Evolutionary conservation across 2,329 filamentous ascomycete genomes (phyloP).

Genomic region (Thelonectria blattea): DNA sequence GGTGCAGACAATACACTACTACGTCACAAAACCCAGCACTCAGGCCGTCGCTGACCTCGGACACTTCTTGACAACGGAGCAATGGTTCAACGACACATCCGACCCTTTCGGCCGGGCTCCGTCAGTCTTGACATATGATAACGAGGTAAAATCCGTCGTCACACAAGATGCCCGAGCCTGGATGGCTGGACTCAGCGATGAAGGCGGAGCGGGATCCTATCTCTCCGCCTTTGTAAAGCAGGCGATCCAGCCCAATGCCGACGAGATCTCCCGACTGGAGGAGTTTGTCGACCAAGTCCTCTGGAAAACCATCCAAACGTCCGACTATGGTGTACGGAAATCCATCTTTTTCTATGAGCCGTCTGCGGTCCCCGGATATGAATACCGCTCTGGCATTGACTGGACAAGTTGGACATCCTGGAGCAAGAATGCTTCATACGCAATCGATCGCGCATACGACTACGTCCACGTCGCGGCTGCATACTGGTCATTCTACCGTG

Average conservation of each 20-base stretch:
- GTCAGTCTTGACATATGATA: conserved; percentile 64
- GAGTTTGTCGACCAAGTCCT: conserved; percentile 58
- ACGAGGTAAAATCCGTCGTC: conserved; percentile 50
- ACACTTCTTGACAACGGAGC: conserved; percentile 58
- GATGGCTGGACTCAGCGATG: conserved; percentile 66
- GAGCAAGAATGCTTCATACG: conserved; percentile 53
- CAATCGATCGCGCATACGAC: conserved; percentile 60
- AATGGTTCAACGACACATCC: conserved; percentile 56
- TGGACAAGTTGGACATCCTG: conserved; percentile 60
- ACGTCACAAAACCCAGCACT: conserved; percentile 54
- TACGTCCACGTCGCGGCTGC: conserved; percentile 63
- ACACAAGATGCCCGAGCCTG: conserved; percentile 58
- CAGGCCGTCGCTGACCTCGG: conserved; percentile 55
- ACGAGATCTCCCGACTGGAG: conserved; percentile 60
- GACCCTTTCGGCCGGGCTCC: conserved; percentile 62
- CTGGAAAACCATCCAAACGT: conserved; percentile 54
- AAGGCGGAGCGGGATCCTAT: conserved; percentile 63
- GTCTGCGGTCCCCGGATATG: conserved; percentile 47
- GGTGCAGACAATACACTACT: conserved; percentile 62
- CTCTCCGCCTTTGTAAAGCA: conserved; percentile 63
- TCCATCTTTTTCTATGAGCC: conserved; percentile 65
- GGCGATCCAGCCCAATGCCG: conserved; percentile 53
- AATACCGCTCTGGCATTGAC: conserved; percentile 51
- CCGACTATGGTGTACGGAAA: conserved; percentile 57
- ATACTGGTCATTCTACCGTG: conserved; percentile 65